These are phyloP conservation scores for Bothriochloa decipiens DNA, from an alignment of 176 grass and related monocot species.

Conservation along the genomic window DNA sequence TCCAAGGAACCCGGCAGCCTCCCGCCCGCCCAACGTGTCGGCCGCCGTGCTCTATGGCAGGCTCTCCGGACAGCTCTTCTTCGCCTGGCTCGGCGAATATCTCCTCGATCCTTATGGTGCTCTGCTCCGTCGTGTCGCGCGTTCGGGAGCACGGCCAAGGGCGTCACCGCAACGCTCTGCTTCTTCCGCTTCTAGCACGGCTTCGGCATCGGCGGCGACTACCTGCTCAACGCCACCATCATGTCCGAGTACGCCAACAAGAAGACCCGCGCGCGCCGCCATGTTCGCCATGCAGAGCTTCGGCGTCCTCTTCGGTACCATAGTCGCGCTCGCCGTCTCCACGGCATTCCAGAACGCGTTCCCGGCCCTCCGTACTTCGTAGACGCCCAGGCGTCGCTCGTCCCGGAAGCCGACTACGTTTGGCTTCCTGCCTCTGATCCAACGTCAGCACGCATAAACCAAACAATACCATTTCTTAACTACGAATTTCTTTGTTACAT, in stretches of 20 bases:
- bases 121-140: constrained; percentile 66
- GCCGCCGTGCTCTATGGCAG: no score
- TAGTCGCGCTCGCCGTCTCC: constrained; percentile 41
- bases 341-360: constrained; percentile 41
- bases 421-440: no score
- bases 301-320: constrained; percentile 54
- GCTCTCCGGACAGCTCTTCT: no score
- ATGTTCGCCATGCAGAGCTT: constrained; percentile 82
- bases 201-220: constrained; percentile 63
- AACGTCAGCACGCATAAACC: no score
- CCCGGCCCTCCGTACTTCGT: constrained; percentile 50
- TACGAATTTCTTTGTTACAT: no score
- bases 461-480: no score
- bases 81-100: no score
- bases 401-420: constrained; percentile 48
- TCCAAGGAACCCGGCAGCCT: no score
- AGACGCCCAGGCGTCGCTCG: constrained; percentile 33
- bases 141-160: constrained; percentile 49
- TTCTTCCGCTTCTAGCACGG: constrained; percentile 71
- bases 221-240: constrained; percentile 62
- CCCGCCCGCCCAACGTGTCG: no score
- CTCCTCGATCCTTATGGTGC: constrained; percentile 61
- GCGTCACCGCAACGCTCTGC: constrained; percentile 51
- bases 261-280: constrained; percentile 56
- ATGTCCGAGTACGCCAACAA: constrained; percentile 89